A percentile compares a stretch with the other conserved stretches of the same genome.
Conservation (phyloP, 75 land plant species). For the Ceratopteris richardii region DNA sequence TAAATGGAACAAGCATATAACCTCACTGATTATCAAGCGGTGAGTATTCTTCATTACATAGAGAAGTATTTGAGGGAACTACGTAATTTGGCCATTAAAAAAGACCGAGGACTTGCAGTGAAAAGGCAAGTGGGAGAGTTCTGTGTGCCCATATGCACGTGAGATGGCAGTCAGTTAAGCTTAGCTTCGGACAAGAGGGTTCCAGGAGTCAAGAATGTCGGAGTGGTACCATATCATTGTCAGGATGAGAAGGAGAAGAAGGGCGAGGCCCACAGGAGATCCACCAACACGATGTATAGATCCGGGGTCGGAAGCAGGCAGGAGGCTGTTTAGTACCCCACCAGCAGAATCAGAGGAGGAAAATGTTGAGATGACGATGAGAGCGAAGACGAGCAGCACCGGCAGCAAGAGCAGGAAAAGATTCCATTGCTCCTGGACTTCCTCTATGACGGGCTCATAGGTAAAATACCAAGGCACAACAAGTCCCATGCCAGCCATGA, state of each 20-base stretch:
- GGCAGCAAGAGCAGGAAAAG: not conserved
- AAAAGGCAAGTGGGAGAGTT: no score
- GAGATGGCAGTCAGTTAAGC: no score
- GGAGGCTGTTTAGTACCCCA: not conserved
- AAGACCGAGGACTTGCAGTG: no score
- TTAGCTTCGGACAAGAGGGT: slow-evolving; percentile 2
- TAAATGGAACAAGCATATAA: no score
- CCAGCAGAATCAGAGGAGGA: not conserved
- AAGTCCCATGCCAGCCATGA: not conserved
- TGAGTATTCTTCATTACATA: no score
- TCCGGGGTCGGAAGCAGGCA: not conserved
- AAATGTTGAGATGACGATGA: not conserved
- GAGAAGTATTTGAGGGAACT: no score
- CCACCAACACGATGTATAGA: slow-evolving; percentile 2
- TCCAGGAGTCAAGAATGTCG: slow-evolving; percentile 6
- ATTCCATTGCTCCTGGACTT: not conserved
- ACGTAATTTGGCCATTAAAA: no score
- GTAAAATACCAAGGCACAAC: not conserved
- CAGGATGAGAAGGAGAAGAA: slow-evolving; percentile 5
- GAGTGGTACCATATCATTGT: slow-evolving; percentile 6
- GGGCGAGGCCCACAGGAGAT: slow-evolving; percentile 1
- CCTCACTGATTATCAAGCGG: no score
- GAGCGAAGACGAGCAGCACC: not conserved
- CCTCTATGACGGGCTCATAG: slow-evolving; percentile 3
- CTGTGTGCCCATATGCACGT: no score